Percentiles rank a stretch among this genome's conserved stretches.
Conservation (phyloP, 345 rosid genomes). For the Brassica incana region DNA sequence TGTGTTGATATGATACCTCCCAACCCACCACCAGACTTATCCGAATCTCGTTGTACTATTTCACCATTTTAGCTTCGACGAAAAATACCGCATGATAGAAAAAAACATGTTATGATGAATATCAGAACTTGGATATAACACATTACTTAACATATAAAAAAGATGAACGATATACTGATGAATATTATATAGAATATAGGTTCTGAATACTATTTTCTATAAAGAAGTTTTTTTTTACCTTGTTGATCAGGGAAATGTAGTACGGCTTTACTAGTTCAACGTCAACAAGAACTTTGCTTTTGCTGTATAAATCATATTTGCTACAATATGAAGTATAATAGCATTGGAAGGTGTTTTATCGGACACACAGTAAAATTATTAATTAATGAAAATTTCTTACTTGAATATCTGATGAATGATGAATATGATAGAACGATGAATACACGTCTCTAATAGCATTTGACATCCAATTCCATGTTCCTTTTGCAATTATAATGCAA, state of each 20-base stretch:
- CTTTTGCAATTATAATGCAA: too few relatives aligned
- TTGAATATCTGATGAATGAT: background rate
- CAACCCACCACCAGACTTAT: background rate
- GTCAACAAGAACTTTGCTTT: background rate
- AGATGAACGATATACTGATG: background rate
- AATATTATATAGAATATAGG: background rate
- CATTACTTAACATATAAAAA: background rate
- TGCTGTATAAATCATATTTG: constrained; percentile 1
- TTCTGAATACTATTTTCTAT: background rate
- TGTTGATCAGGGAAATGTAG: background rate
- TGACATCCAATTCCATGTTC: too few relatives aligned
- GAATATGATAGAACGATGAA: too few relatives aligned
- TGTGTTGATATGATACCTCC: background rate
- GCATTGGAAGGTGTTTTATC: background rate
- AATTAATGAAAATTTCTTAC: background rate
- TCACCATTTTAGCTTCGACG: background rate
- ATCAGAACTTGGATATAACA: background rate
- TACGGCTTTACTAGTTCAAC: background rate
- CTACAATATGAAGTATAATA: background rate
- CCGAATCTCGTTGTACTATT: background rate
- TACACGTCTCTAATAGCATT: too few relatives aligned
- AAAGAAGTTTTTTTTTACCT: background rate
- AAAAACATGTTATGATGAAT: background rate
- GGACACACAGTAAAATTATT: background rate
- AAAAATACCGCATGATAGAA: background rate